Evolutionary conservation across 257 asterid species (phyloP).

Genomic region (Nyctanthes arbortristis): DNA sequence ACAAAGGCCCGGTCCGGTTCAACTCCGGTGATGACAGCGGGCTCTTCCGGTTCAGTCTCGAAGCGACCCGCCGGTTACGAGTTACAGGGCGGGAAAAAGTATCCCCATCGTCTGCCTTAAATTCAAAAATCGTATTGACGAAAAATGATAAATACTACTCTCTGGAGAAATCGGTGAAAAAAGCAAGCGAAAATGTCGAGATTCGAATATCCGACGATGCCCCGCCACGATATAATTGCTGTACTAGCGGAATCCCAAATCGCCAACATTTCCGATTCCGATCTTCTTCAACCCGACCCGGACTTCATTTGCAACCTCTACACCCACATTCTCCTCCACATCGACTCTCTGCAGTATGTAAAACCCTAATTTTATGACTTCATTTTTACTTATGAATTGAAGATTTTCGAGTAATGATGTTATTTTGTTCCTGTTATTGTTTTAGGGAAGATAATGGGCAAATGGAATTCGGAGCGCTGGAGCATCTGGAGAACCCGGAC

Average conservation of each 20-base stretch:
- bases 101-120: too few relatives aligned
- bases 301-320: conserved; percentile 68
- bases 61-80: too few relatives aligned
- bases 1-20: too few relatives aligned
- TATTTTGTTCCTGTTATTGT: not conserved
- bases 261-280: conserved; percentile 60
- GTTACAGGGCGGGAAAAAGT: too few relatives aligned
- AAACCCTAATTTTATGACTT: conserved; percentile 17
- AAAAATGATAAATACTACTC: too few relatives aligned
- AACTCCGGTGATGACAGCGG: too few relatives aligned
- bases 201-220: conserved; percentile 60
- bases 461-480: conserved; percentile 79
- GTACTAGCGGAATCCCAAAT: conserved; percentile 51
- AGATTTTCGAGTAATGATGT: not conserved
- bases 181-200: conserved; percentile 49
- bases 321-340: conserved; percentile 49
- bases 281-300: conserved; percentile 57
- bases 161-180: not conserved
- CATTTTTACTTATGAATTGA: not conserved
- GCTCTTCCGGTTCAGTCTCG: too few relatives aligned
- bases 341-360: conserved; percentile 52
- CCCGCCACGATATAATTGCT: conserved; percentile 51
- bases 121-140: too few relatives aligned
- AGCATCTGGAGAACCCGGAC: conserved; percentile 82
- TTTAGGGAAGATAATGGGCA: conserved; percentile 73